Conservation (phyloP, 1,139 yeast genomes). For the Geotrichum cucujoidarum region DNA sequence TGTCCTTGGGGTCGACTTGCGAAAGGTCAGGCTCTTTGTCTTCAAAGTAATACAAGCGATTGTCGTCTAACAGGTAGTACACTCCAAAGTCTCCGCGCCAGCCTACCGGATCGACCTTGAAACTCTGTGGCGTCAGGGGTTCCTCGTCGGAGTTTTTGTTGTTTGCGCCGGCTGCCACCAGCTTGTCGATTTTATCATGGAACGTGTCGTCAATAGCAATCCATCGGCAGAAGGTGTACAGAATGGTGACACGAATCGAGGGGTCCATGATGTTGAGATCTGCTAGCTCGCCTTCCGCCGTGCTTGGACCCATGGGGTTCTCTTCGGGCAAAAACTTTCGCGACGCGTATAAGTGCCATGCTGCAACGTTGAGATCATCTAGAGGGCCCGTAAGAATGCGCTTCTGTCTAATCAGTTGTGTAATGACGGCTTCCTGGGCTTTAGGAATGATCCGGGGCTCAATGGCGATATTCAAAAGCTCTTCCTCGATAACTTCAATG, state of each 20-base stretch:
- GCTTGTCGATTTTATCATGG: conserved; percentile 26
- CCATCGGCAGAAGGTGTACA: conserved; percentile 28
- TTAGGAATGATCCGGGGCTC: conserved; percentile 20
- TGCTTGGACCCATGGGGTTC: conserved; percentile 15
- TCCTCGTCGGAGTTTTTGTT: conserved; percentile 21
- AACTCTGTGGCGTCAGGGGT: conserved; percentile 6
- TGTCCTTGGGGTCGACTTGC: conserved; percentile 18
- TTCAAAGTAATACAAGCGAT: conserved; percentile 31
- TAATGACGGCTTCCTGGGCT: conserved; percentile 19
- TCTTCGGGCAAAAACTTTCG: conserved; percentile 2
- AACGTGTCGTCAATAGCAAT: conserved; percentile 26
- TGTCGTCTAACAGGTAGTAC: conserved; percentile 37
- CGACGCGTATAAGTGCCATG: conserved; percentile 15
- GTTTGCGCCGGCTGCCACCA: conserved; percentile 14
- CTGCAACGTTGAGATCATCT: conserved; percentile 19
- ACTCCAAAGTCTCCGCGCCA: conserved; percentile 31
- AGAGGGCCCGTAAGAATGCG: conserved; percentile 3
- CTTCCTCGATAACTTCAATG: conserved; percentile 33
- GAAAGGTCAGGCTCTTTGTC: conserved; percentile 28
- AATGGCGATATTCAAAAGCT: conserved; percentile 25
- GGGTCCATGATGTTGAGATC: conserved; percentile 15
- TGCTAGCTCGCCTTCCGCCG: conserved; percentile 3
- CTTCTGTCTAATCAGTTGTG: conserved; percentile 12
- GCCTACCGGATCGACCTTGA: conserved; percentile 36
- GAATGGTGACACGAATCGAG: conserved; percentile 22